These are phyloP conservation scores for Aspergillus udagawae DNA, from an alignment of 2,329 filamentous ascomycete species.

Conservation along the genomic window DNA sequence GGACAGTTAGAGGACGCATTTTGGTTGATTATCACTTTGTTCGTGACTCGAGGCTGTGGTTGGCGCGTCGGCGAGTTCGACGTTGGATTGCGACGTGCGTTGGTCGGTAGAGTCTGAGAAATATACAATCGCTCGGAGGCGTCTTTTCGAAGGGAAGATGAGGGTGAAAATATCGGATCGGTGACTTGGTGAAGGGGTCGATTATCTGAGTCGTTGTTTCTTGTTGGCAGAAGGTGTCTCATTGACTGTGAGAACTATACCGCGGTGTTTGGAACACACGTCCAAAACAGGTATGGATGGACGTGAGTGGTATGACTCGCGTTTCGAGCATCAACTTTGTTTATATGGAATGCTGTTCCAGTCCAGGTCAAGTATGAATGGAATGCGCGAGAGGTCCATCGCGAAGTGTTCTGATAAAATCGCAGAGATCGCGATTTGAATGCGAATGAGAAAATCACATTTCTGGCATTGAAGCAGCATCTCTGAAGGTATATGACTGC, in stretches of 20 bases:
- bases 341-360: not conserved
- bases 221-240: no score
- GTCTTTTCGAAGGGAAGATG: not conserved
- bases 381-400: not conserved
- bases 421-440: not conserved
- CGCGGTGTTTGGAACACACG: not conserved
- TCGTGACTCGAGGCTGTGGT: not conserved
- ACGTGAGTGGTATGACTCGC: not conserved
- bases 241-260: not conserved
- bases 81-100: not conserved
- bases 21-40: not conserved
- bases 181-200: not conserved
- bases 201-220: not conserved
- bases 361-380: not conserved
- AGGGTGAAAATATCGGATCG: not conserved
- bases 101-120: not conserved
- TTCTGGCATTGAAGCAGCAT: not conserved
- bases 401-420: not conserved
- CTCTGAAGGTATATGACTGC: not conserved
- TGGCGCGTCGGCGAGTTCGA: not conserved
- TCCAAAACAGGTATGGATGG: not conserved
- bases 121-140: not conserved
- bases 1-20: constrained; percentile 1
- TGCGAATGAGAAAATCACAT: not conserved
- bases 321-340: not conserved